A percentile compares a stretch with the other conserved stretches of the same genome.
phyloP scores from a whole-genome alignment of 2,329 filamentous ascomycete species.

The Dactylellina leptospora region DNA sequence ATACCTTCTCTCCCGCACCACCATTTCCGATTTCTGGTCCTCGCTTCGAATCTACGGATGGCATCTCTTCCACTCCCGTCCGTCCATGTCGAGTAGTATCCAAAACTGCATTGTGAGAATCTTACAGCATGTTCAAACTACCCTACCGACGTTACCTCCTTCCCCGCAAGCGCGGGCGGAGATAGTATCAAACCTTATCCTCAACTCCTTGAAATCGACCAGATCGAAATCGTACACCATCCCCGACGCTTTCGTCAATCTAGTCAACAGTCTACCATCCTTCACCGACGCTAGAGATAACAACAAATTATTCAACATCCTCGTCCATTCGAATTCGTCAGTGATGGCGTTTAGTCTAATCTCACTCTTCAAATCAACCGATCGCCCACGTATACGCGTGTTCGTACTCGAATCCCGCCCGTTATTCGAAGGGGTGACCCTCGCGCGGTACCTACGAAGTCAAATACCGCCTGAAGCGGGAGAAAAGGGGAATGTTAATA shows the following conservation, averaged over 20 bases:
- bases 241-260: conserved; percentile 24
- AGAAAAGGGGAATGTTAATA: neutral
- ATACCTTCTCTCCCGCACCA: conserved; percentile 10
- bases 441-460: conserved; percentile 39
- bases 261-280: conserved; percentile 20
- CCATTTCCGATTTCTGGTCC: conserved; percentile 38
- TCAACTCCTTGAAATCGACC: conserved; percentile 24
- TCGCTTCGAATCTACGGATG: conserved; percentile 46
- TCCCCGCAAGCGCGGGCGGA: conserved; percentile 11
- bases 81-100: conserved; percentile 47
- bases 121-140: conserved; percentile 24
- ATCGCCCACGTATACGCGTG: conserved; percentile 37
- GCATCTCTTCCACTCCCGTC: conserved; percentile 49
- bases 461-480: conserved; percentile 17
- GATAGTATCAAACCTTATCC: conserved; percentile 24
- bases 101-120: conserved; percentile 50
- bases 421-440: conserved; percentile 46
- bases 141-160: conserved; percentile 1
- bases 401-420: conserved; percentile 48
- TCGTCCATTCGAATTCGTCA: conserved; percentile 48
- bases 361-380: conserved; percentile 20
- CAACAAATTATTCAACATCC: conserved; percentile 41
- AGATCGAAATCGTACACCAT: conserved; percentile 44
- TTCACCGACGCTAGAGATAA: conserved; percentile 22
- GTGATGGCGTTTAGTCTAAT: conserved; percentile 46